Percentiles rank a stretch among this genome's conserved stretches.
Conservation (phyloP, 1,139 yeast species). For the Candida sp. region DNA sequence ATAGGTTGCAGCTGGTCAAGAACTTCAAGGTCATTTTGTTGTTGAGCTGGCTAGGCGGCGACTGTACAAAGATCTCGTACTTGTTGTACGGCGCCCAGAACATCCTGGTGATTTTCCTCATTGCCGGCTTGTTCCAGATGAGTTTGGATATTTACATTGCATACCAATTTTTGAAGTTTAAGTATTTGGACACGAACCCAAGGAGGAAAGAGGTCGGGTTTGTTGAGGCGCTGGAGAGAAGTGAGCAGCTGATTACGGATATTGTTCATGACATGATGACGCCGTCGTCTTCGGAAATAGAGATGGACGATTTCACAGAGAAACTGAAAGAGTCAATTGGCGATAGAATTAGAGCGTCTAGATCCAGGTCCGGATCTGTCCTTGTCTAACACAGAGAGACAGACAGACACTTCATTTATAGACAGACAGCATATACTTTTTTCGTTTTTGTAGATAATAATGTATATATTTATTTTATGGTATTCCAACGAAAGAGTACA, state of each 20-base stretch:
- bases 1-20: slow-evolving; percentile 69
- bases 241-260: slow-evolving; percentile 12
- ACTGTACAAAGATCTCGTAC: slow-evolving; percentile 75
- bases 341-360: slow-evolving; percentile 1
- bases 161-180: slow-evolving; percentile 69
- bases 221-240: background rate
- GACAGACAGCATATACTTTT: background rate
- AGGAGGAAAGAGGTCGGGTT: background rate
- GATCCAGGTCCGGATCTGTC: background rate
- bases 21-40: slow-evolving; percentile 80
- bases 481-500: slow-evolving; percentile 1
- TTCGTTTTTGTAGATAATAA: background rate
- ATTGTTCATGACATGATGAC: slow-evolving; percentile 9
- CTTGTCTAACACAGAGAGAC: background rate
- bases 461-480: background rate
- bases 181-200: slow-evolving; percentile 9
- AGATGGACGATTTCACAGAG: slow-evolving; percentile 6
- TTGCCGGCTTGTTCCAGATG: slow-evolving; percentile 87
- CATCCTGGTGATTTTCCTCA: slow-evolving; percentile 68
- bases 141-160: slow-evolving; percentile 76
- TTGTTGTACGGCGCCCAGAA: slow-evolving; percentile 73
- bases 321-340: background rate
- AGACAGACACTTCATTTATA: background rate
- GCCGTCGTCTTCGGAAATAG: slow-evolving; percentile 5
- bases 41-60: slow-evolving; percentile 91